phyloP scores from a whole-genome alignment of 2,329 filamentous ascomycete species.

The Neonectria hederae region DNA sequence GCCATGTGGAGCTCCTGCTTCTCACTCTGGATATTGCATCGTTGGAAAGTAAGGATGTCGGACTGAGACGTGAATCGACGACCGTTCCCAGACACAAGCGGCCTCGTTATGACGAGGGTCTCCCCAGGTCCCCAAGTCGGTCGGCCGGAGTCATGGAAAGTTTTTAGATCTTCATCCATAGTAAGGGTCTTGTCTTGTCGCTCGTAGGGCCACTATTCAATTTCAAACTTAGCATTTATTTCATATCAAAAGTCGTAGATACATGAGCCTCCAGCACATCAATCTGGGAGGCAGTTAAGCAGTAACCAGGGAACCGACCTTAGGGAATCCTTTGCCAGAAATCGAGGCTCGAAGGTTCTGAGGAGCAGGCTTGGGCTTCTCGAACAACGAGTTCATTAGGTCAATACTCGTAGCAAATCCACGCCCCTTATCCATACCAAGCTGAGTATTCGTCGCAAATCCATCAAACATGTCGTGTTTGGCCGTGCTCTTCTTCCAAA shows the following conservation, averaged over 20 bases:
- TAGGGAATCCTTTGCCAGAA: conserved; percentile 73
- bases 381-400: conserved; percentile 94
- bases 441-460: conserved; percentile 44
- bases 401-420: conserved; percentile 91
- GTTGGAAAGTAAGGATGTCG: conserved; percentile 48
- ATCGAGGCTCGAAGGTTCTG: conserved; percentile 63
- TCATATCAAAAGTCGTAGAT: conserved; percentile 45
- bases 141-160: conserved; percentile 78
- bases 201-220: conserved; percentile 83
- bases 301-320: conserved; percentile 79
- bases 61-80: conserved; percentile 41
- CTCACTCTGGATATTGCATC: conserved; percentile 67
- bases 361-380: conserved; percentile 70
- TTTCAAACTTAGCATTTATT: conserved; percentile 58
- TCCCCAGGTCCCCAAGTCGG: conserved; percentile 83
- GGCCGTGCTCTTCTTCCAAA: conserved; percentile 47
- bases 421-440: conserved; percentile 59
- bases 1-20: conserved; percentile 72
- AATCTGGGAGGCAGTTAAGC: conserved; percentile 45
- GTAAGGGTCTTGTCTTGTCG: conserved; percentile 77
- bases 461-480: conserved; percentile 44
- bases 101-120: conserved; percentile 69
- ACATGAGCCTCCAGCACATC: conserved; percentile 44
- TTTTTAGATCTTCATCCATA: conserved; percentile 70
- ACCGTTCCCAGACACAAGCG: conserved; percentile 51